Evolutionary conservation across 345 rosid genomes (phyloP).

Genomic region (Salix arbutifolia): DNA sequence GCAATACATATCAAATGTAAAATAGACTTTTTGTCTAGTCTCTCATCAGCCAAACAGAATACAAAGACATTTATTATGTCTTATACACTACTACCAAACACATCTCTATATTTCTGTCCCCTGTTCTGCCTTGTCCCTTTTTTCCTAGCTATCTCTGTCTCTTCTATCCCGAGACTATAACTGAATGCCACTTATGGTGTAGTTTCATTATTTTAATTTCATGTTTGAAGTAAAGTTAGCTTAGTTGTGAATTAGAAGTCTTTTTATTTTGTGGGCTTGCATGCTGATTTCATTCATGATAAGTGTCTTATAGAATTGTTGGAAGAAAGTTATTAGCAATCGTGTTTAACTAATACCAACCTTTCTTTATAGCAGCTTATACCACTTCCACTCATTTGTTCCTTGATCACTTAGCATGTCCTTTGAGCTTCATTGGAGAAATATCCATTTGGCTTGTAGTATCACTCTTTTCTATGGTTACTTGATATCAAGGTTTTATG

Average conservation of each 20-base stretch:
- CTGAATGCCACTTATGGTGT: not conserved
- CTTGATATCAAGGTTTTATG: not conserved
- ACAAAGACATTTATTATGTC: no score
- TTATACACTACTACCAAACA: no score
- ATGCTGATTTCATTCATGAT: not conserved
- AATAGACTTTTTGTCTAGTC: no score
- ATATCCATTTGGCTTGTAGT: constrained; percentile 1
- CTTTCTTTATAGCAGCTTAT: not conserved
- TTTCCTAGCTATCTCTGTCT: no score
- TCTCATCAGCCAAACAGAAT: no score
- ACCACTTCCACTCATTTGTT: not conserved
- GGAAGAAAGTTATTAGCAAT: not conserved
- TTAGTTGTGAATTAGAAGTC: not conserved
- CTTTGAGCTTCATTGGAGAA: not conserved
- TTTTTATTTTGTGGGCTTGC: not conserved
- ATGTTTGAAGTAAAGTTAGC: not conserved
- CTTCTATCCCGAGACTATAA: no score
- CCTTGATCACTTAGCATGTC: not conserved
- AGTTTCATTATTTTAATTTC: not conserved
- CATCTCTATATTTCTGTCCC: no score
- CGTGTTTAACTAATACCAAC: not conserved
- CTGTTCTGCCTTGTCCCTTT: no score
- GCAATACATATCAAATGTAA: no score
- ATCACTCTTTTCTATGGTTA: not conserved
- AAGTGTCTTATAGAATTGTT: not conserved